Conservation (phyloP, 1,284 basidiomycete species). For the Pseudozyma pruni region DNA sequence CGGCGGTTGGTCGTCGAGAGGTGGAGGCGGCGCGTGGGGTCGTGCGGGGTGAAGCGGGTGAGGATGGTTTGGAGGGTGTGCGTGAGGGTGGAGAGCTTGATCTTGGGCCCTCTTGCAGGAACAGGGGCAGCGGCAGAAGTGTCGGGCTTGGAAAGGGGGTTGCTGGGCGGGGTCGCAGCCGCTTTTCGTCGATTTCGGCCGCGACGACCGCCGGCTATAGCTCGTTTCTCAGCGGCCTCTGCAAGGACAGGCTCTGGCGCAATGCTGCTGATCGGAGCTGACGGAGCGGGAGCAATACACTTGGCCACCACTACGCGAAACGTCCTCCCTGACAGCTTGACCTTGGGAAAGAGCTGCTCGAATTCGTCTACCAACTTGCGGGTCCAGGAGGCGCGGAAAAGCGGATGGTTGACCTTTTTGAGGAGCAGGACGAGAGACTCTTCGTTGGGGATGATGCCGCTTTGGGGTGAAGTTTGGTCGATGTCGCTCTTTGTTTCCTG, state of each 20-base stretch:
- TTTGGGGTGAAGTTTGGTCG: too few species aligned
- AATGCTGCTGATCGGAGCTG: not conserved
- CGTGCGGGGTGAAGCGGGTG: not conserved
- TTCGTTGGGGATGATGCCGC: conserved; percentile 20
- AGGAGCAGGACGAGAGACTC: conserved; percentile 31
- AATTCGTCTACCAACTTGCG: conserved; percentile 28
- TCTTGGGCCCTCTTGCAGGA: not conserved
- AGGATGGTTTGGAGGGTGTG: conserved; percentile 12
- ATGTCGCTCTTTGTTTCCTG: not conserved
- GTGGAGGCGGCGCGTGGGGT: not conserved
- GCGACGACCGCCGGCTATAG: conserved; percentile 13
- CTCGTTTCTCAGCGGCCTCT: not conserved
- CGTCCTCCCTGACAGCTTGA: conserved; percentile 16
- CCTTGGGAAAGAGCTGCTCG: conserved; percentile 8
- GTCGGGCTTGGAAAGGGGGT: not conserved
- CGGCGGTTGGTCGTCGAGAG: conserved; percentile 17
- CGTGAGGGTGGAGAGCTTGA: conserved; percentile 20
- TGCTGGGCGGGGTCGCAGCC: not conserved
- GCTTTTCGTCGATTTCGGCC: conserved; percentile 17
- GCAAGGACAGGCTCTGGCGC: too few species aligned
- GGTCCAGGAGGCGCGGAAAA: conserved; percentile 27
- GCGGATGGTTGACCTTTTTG: conserved; percentile 28
- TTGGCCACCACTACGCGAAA: conserved; percentile 24
- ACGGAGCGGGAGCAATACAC: conserved; percentile 11
- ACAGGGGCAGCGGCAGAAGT: not conserved